These are phyloP conservation scores for Brettanomyces sp. DNA, from an alignment of 805 yeast species.

Conservation along the genomic window DNA sequence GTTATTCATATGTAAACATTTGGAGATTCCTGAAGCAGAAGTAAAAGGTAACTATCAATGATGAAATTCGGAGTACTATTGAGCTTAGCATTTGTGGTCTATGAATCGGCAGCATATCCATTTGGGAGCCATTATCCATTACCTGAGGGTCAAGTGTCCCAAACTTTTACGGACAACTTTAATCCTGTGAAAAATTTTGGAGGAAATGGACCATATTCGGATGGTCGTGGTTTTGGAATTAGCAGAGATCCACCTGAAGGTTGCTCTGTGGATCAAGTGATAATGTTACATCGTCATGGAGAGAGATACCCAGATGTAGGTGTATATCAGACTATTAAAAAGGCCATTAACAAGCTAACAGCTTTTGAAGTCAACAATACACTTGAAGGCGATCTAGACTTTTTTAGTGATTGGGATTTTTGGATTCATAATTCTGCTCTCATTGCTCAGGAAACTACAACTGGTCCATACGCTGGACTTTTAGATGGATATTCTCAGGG, in stretches of 20 bases:
- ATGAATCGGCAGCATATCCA: background rate
- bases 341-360: conserved; percentile 12
- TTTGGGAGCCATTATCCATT: background rate
- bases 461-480: conserved; percentile 43
- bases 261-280: conserved; percentile 56
- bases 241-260: conserved; percentile 37
- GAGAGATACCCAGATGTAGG: conserved; percentile 50
- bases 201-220: conserved; percentile 10
- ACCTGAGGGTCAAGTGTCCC: background rate
- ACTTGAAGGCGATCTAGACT: conserved; percentile 5
- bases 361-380: conserved; percentile 26
- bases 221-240: conserved; percentile 40
- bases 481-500: conserved; percentile 39
- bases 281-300: conserved; percentile 63
- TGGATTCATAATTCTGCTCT: background rate
- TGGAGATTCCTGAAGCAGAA: too few species aligned
- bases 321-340: conserved; percentile 16
- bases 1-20: too few species aligned
- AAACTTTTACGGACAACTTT: background rate
- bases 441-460: conserved; percentile 37
- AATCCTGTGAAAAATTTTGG: background rate
- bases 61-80: too few species aligned
- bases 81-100: too few species aligned
- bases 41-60: too few species aligned
- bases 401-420: background rate